Base-by-base conservation (phyloP, 2,329 filamentous ascomycete genomes). In the Ceratocystis destructans region DNA sequence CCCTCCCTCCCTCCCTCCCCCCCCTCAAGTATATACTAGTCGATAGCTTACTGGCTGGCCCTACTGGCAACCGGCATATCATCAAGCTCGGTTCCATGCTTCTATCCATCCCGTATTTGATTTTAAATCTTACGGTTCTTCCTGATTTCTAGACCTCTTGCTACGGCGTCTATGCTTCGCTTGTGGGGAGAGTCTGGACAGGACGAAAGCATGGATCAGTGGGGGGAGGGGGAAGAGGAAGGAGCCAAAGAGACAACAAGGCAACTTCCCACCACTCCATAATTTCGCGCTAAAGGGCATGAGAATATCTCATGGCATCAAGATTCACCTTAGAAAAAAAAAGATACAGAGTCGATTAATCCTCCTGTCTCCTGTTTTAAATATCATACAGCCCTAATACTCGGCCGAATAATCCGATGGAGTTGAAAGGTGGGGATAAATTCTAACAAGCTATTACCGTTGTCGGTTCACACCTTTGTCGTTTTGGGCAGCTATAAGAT, bases 361-460 rank as follows among this genome's bases (percentile, higher is more conserved):
- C 48, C 48, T 53, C 48, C 48, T 25, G 48, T 53, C 48, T 53
- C 48, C 48, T 25, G 48, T 53, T 53, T 53, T 53, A 53, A 53
- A 53, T 28, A 41, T 5, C 37, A 41, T 15, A 53, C 48, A 53
- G 48, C 48, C 48, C 48, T 53, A 41, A 41, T 3, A 53, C 48
- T 53, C 48, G 48, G 48, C 48, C 48, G 48, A 53, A 53, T 28
- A 7, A 20, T 10, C 20, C 4, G 25, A 3, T 25, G n/a, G 5
- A 22, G 48, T 22, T 28, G 22, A 15, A 28, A 4, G 20, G 25
- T 10, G 10, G 15, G 22, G 25, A 28, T 10, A 28, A 25, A 20
- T 22, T 28, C 10, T 17, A 20, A 8, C 46, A 53, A 6, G 8
- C 20, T 2, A 25, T 53, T 20, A 50, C 22, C 5, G 6, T 20